A percentile compares a stretch with the other conserved stretches of the same genome.
These are phyloP conservation scores for Cyclotella choctawhatcheeana DNA, from an alignment of 108 stramenopile species.

Conservation along the genomic window DNA sequence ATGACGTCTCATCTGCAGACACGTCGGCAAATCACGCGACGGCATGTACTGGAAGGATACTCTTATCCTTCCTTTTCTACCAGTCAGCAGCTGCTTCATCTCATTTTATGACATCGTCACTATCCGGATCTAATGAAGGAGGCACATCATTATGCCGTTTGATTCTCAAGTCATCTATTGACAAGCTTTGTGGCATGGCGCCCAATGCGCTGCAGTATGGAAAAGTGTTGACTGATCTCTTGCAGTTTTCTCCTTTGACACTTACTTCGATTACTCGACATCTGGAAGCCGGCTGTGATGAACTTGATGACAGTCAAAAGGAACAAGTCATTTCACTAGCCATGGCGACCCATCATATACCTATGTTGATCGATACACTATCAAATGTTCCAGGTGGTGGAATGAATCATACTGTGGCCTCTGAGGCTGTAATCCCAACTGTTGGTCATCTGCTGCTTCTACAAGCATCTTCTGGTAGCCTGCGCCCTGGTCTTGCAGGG, in stretches of 20 bases:
- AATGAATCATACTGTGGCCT: slow-evolving; percentile 45
- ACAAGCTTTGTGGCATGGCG: slow-evolving; percentile 51
- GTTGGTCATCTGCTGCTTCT: slow-evolving; percentile 32
- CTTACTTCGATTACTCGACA: not conserved
- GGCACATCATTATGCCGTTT: slow-evolving; percentile 42
- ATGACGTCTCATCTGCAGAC: not conserved
- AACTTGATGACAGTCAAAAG: slow-evolving; percentile 17
- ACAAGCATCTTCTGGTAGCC: slow-evolving; percentile 17
- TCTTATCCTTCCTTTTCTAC: slow-evolving; percentile 49
- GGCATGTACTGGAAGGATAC: slow-evolving; percentile 33
- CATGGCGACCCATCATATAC: slow-evolving; percentile 33
- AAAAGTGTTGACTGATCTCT: slow-evolving; percentile 36
- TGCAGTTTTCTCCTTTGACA: slow-evolving; percentile 22
- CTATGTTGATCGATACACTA: slow-evolving; percentile 42
- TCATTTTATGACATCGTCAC: slow-evolving; percentile 19
- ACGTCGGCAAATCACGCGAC: slow-evolving; percentile 38
- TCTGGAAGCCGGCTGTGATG: slow-evolving; percentile 9
- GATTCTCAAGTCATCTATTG: slow-evolving; percentile 38
- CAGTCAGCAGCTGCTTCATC: slow-evolving; percentile 38
- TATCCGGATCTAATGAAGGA: slow-evolving; percentile 18
- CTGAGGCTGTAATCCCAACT: slow-evolving; percentile 37
- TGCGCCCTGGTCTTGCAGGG: slow-evolving; percentile 28
- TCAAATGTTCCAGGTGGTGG: slow-evolving; percentile 51
- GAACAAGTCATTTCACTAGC: slow-evolving; percentile 33
- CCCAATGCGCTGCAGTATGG: slow-evolving; percentile 57